These are phyloP conservation scores for Cavenderia fasciculata DNA, from an alignment of 78 protist species.

Conservation along the genomic window DNA sequence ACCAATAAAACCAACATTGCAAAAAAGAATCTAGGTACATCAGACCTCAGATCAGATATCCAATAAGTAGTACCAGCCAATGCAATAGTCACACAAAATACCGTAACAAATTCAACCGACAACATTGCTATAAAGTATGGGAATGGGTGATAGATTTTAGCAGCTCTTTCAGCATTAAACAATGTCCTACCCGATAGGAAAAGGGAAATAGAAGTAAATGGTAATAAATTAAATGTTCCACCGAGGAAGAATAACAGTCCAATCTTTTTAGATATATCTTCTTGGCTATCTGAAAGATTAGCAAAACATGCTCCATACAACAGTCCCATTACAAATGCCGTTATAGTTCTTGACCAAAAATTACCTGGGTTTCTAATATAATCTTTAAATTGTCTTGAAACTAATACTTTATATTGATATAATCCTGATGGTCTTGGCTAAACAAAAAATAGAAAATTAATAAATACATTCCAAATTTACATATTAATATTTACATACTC, in stretches of 20 bases:
- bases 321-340: neutral
- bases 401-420: conserved; percentile 9
- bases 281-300: neutral
- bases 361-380: conserved; percentile 1
- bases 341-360: neutral
- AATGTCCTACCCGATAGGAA: neutral
- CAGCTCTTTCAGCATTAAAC: conserved; percentile 29
- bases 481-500: neutral
- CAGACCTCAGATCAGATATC: neutral
- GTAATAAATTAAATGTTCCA: neutral
- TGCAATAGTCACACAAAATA: neutral
- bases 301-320: conserved; percentile 45
- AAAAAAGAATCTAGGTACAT: neutral
- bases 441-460: neutral
- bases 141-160: conserved; percentile 5
- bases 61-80: neutral
- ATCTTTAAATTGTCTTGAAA: neutral
- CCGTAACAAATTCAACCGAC: neutral
- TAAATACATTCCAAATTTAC: neutral
- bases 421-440: neutral
- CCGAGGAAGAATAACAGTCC: conserved; percentile 1
- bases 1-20: neutral
- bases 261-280: neutral
- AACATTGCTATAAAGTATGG: conserved; percentile 8
- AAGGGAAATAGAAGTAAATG: conserved; percentile 16